Conservation (phyloP, 2,329 filamentous ascomycete genomes). For the Fonsecaea pedrosoi region DNA sequence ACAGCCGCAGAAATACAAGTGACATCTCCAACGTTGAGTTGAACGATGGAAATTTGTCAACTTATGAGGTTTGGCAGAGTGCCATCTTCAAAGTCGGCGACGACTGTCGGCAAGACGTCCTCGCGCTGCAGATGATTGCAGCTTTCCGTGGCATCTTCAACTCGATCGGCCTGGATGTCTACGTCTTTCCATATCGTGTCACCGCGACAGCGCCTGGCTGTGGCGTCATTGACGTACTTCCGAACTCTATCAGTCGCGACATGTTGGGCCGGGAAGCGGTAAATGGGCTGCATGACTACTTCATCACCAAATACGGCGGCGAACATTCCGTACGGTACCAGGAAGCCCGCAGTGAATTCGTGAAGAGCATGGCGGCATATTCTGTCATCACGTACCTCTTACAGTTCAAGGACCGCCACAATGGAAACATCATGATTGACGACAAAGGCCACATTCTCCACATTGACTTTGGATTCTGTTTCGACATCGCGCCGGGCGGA, state of each 20-base stretch:
- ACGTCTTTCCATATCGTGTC: slow-evolving; percentile 95
- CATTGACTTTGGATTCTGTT: slow-evolving; percentile 99
- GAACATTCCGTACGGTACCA: slow-evolving; percentile 96
- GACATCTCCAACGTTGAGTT: slow-evolving; percentile 32
- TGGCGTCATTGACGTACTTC: slow-evolving; percentile 96
- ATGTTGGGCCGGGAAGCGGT: slow-evolving; percentile 98
- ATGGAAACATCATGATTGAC: slow-evolving; percentile 99
- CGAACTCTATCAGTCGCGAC: slow-evolving; percentile 96
- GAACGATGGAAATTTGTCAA: slow-evolving; percentile 47
- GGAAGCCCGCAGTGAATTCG: slow-evolving; percentile 93
- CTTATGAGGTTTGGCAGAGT: slow-evolving; percentile 96
- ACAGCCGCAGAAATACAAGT: slow-evolving; percentile 37
- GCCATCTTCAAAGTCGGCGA: slow-evolving; percentile 99
- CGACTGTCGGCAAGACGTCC: slow-evolving; percentile 94
- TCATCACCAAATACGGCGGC: slow-evolving; percentile 94
- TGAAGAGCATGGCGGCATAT: slow-evolving; percentile 99
- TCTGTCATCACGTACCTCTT: slow-evolving; percentile 94
- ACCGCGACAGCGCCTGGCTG: slow-evolving; percentile 97
- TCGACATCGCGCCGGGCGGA: slow-evolving; percentile 96
- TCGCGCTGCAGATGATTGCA: slow-evolving; percentile 96
- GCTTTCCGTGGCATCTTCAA: slow-evolving; percentile 98
- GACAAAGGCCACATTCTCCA: slow-evolving; percentile 96
- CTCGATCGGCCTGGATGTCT: slow-evolving; percentile 91
- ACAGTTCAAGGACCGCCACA: slow-evolving; percentile 99
- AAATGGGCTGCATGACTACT: slow-evolving; percentile 98